phyloP scores from a whole-genome alignment of 768 basidiomycete genomes.

The Phanerochaete carnosa region DNA sequence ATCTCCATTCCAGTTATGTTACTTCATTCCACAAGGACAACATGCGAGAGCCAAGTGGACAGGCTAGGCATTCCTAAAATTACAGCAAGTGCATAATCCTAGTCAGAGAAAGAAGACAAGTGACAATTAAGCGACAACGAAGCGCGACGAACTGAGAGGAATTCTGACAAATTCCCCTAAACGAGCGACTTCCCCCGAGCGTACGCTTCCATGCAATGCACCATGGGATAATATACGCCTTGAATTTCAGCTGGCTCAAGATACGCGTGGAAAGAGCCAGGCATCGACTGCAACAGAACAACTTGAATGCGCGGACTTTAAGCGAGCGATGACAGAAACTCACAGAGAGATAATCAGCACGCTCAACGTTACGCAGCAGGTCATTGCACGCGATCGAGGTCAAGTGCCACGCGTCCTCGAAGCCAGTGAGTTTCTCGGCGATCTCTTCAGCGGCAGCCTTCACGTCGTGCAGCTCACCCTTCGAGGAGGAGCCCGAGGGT shows the following conservation, averaged over 20 bases:
- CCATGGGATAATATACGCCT: background rate
- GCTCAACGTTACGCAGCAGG: constrained; percentile 18
- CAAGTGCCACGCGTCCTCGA: constrained; percentile 27
- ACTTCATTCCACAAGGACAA: no score
- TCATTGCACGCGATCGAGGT: constrained; percentile 18
- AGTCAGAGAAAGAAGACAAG: no score
- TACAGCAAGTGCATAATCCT: no score
- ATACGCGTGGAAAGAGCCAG: background rate
- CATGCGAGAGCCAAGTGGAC: no score
- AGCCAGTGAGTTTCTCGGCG: constrained; percentile 18
- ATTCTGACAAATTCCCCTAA: no score
- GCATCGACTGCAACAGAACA: background rate
- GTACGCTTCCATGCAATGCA: background rate
- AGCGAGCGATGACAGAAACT: background rate
- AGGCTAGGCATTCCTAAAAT: no score
- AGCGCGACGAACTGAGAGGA: no score
- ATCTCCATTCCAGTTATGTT: no score
- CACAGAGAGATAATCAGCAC: constrained; percentile 19
- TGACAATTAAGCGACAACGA: no score
- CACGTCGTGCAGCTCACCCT: background rate
- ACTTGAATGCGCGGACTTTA: background rate
- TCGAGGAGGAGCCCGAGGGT: background rate
- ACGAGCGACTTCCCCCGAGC: background rate
- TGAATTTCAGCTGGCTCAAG: background rate
- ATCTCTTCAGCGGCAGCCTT: constrained; percentile 10